These are phyloP conservation scores for Apiospora saccharicola DNA, from an alignment of 2,329 filamentous ascomycete genomes.

Conservation along the genomic window DNA sequence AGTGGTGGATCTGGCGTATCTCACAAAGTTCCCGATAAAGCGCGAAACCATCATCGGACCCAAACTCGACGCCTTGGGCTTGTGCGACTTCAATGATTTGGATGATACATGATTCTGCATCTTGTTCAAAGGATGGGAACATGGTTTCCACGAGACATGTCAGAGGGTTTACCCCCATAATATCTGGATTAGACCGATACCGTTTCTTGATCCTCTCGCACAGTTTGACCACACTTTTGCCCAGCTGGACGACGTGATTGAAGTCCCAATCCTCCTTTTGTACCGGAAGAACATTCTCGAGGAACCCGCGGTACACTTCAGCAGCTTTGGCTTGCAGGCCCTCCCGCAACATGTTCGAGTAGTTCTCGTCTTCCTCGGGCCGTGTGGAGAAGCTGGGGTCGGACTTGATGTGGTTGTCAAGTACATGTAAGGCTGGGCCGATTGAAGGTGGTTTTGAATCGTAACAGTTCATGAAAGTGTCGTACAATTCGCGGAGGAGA, in stretches of 20 bases:
- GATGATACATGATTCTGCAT: constrained; percentile 84
- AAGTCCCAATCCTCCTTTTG: constrained; percentile 88
- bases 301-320: constrained; percentile 79
- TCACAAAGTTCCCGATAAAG: constrained; percentile 88
- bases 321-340: constrained; percentile 77
- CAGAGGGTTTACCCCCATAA: constrained; percentile 75
- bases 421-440: constrained; percentile 78
- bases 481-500: constrained; percentile 85
- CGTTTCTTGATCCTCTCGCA: constrained; percentile 91
- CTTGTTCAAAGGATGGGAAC: constrained; percentile 88
- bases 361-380: constrained; percentile 74
- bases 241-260: constrained; percentile 86
- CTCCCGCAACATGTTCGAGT: constrained; percentile 73
- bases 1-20: constrained; percentile 81
- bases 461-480: constrained; percentile 87
- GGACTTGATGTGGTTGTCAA: constrained; percentile 82
- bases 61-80: constrained; percentile 75
- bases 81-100: constrained; percentile 79
- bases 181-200: constrained; percentile 85
- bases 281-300: constrained; percentile 81
- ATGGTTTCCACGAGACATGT: constrained; percentile 82
- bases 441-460: constrained; percentile 86
- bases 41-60: constrained; percentile 91
- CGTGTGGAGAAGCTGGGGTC: constrained; percentile 79
- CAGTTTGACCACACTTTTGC: constrained; percentile 83